Evolutionary conservation across 106 monocot species (phyloP).

Genomic region (Allium sativum): DNA sequence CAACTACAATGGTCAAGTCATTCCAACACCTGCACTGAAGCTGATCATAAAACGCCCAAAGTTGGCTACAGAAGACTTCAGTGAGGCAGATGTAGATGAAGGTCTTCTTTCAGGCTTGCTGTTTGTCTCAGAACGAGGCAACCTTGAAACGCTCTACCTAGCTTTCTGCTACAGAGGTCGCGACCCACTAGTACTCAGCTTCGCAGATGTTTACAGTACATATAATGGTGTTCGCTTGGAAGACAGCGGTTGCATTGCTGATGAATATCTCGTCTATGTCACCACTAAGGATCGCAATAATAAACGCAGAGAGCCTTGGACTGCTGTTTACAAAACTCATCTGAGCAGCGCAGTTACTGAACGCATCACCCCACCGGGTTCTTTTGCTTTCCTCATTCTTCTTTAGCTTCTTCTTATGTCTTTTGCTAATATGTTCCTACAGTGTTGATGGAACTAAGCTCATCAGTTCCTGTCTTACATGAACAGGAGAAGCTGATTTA

Average conservation of each 20-base stretch:
- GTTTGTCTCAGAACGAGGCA: conserved; percentile 4
- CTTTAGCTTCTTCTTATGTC: no score
- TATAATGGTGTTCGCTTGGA: conserved; percentile 2
- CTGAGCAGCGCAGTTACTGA: background rate
- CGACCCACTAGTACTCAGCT: background rate
- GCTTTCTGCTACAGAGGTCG: background rate
- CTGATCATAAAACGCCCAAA: background rate
- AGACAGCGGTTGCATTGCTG: conserved; percentile 4
- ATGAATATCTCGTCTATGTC: background rate
- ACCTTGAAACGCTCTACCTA: conserved; percentile 1
- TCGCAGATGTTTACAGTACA: background rate
- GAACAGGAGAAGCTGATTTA: background rate
- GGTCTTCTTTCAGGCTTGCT: conserved; percentile 2
- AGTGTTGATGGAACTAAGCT: no score
- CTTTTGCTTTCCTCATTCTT: background rate
- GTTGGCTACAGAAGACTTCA: background rate
- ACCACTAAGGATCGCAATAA: background rate
- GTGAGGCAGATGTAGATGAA: background rate
- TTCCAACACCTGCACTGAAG: background rate
- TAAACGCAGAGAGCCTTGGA: background rate
- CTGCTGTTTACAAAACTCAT: conserved; percentile 2
- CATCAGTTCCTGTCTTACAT: background rate
- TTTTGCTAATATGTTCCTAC: no score
- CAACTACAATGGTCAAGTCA: conserved; percentile 1
- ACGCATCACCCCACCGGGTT: conserved; percentile 1